phyloP scores from a whole-genome alignment of 2,329 filamentous ascomycete genomes.

The Lachnellula suecica region DNA sequence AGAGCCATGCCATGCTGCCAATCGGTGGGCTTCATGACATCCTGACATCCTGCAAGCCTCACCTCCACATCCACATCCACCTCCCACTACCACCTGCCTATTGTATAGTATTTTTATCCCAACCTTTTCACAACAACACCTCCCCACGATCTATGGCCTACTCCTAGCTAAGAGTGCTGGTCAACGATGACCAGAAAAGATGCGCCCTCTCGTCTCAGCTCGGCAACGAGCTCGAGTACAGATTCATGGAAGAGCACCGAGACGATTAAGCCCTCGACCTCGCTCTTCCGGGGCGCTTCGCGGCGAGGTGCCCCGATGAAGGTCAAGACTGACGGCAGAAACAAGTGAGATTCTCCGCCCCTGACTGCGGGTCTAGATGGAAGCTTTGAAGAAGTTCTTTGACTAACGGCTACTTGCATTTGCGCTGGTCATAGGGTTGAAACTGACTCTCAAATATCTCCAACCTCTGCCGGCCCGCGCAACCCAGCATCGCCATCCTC shows the following conservation, averaged over 20 bases:
- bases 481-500: no score
- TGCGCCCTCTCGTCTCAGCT: conserved; percentile 58
- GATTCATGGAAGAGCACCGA: conserved; percentile 66
- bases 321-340: conserved; percentile 55
- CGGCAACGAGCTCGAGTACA: conserved; percentile 63
- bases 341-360: conserved; percentile 26
- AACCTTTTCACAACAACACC: background rate
- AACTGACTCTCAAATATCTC: conserved; percentile 33
- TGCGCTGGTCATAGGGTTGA: conserved; percentile 29
- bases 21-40: background rate
- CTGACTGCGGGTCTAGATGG: conserved; percentile 8
- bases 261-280: conserved; percentile 51
- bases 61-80: background rate
- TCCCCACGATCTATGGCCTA: conserved; percentile 23
- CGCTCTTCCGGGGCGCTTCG: conserved; percentile 30
- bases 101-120: conserved; percentile 1
- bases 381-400: conserved; percentile 30
- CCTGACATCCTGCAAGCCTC: background rate
- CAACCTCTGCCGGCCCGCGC: conserved; percentile 29
- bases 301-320: conserved; percentile 40
- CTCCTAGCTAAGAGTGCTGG: conserved; percentile 26
- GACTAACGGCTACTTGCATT: conserved; percentile 35
- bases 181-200: conserved; percentile 67
- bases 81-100: conserved; percentile 1
- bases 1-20: background rate